phyloP scores from a whole-genome alignment of 129 eudicot species.

The Pseudognaphalium luteoalbum region DNA sequence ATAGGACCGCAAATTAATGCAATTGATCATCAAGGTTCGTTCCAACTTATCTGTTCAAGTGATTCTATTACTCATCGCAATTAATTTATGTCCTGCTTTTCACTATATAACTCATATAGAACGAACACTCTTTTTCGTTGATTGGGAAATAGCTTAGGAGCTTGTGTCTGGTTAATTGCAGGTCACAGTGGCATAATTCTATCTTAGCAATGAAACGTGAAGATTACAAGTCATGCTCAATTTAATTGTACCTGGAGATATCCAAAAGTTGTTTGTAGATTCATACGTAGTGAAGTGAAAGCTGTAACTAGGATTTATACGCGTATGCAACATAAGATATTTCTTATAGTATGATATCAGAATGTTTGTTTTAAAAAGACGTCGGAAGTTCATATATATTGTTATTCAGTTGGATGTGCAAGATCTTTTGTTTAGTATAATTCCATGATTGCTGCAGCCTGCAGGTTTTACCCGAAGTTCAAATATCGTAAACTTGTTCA shows the following conservation, averaged over 20 bases:
- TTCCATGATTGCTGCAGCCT: not conserved
- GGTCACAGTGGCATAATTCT: slow-evolving; percentile 37
- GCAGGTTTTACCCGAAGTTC: no score
- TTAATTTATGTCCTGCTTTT: not conserved
- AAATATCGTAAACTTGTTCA: not conserved
- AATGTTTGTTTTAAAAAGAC: not conserved
- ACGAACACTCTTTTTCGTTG: not conserved
- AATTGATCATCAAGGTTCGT: slow-evolving; percentile 67
- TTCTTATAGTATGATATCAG: not conserved
- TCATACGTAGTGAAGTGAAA: not conserved
- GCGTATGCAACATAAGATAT: no score
- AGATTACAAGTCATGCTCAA: slow-evolving; percentile 15
- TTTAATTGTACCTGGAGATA: not conserved
- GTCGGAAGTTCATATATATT: not conserved
- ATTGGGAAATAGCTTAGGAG: not conserved
- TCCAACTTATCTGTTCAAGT: slow-evolving; percentile 6
- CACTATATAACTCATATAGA: not conserved
- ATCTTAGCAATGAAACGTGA: slow-evolving; percentile 29
- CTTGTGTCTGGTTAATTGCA: slow-evolving; percentile 18
- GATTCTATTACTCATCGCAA: not conserved
- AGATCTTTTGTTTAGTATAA: not conserved
- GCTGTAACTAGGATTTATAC: no score
- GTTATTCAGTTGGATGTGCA: not conserved
- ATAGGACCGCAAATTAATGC: slow-evolving; percentile 64
- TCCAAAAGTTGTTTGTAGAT: not conserved